phyloP scores from a whole-genome alignment of 352 stramenopile genomes.

The Pythium vanterpoolii region DNA sequence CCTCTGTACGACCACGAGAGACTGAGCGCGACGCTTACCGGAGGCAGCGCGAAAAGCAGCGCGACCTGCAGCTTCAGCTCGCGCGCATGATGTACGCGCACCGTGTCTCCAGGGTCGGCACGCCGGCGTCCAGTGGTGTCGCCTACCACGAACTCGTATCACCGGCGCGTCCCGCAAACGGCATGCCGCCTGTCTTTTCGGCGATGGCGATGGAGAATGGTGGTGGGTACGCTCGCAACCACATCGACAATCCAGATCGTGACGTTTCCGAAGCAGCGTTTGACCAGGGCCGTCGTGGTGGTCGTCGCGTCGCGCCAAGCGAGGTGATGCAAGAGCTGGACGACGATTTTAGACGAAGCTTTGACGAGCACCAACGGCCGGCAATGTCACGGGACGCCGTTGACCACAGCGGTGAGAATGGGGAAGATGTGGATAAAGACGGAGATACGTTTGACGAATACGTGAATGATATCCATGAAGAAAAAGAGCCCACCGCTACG shows the following conservation, averaged over 20 bases:
- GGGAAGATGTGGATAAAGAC: background rate
- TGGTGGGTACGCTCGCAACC: background rate
- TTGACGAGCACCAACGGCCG: slow-evolving; percentile 7
- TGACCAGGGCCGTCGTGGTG: background rate
- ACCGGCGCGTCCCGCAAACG: slow-evolving; percentile 7
- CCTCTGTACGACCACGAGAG: background rate
- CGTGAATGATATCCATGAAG: background rate
- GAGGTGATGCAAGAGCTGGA: slow-evolving; percentile 19
- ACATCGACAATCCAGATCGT: background rate
- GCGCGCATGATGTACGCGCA: background rate
- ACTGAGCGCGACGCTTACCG: background rate
- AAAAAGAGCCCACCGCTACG: background rate
- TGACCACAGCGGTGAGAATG: background rate
- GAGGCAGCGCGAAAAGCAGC: slow-evolving; percentile 8
- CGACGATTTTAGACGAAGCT: slow-evolving; percentile 12
- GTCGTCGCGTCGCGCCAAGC: background rate
- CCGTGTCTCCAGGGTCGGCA: background rate
- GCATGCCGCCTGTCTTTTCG: background rate
- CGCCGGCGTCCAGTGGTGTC: background rate
- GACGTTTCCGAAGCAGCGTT: background rate
- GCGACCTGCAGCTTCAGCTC: background rate
- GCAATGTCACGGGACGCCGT: background rate
- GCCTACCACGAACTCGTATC: slow-evolving; percentile 11
- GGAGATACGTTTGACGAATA: slow-evolving; percentile 1
- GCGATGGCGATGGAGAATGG: background rate